phyloP scores from a whole-genome alignment of 257 asterid species.

The Ballota nigra region DNA sequence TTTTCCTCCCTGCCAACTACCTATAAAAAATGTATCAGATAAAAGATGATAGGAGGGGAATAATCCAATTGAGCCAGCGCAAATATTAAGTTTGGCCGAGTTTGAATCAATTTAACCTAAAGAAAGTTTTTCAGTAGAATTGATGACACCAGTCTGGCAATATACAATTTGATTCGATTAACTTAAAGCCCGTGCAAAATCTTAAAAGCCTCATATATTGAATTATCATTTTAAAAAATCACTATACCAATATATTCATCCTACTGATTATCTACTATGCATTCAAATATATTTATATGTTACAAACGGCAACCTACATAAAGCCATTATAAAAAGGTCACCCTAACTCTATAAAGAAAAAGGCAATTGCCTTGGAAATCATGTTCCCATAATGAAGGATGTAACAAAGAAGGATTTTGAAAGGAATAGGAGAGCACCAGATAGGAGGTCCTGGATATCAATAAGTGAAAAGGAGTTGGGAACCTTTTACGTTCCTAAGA shows the following conservation, averaged over 20 bases:
- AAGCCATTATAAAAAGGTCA: neutral
- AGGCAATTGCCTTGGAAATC: neutral
- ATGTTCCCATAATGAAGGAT: neutral
- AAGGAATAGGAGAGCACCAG: neutral
- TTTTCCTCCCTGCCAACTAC: neutral
- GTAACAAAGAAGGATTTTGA: neutral
- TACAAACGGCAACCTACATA: neutral
- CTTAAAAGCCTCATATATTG: neutral
- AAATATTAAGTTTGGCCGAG: neutral
- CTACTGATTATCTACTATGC: neutral
- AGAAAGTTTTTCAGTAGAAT: neutral
- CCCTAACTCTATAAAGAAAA: neutral
- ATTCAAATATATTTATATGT: neutral
- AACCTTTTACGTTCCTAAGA: slow-evolving; percentile 34
- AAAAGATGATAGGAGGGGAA: neutral
- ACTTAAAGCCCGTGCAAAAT: neutral
- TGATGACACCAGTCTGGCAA: neutral
- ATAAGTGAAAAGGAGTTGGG: neutral
- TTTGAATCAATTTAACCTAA: neutral
- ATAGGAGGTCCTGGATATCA: neutral
- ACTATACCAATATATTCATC: neutral
- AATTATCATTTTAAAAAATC: neutral
- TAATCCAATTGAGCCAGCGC: neutral
- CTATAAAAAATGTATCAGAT: neutral
- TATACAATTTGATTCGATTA: neutral